These are phyloP conservation scores for Colletotrichum sp. DNA, from an alignment of 2,329 filamentous ascomycete genomes.

Conservation along the genomic window DNA sequence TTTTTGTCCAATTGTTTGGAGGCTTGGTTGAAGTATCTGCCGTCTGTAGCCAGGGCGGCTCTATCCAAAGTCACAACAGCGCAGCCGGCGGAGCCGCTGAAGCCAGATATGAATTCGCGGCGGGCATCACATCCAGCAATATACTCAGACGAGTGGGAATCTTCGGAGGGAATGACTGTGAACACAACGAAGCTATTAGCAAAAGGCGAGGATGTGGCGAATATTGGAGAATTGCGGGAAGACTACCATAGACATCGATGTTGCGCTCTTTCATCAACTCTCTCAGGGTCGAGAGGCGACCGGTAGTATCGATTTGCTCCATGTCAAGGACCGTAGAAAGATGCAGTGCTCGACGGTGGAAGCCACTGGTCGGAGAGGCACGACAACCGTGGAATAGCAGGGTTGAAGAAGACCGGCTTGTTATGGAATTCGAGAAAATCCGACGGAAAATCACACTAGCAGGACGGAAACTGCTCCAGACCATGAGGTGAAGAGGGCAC, in stretches of 20 bases:
- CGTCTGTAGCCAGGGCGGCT: conserved; percentile 91
- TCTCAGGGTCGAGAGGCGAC: conserved; percentile 77
- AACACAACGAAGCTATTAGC: conserved; percentile 37
- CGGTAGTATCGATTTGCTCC: conserved; percentile 80
- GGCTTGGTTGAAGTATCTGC: conserved; percentile 97
- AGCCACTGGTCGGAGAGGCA: not conserved
- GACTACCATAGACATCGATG: conserved; percentile 86
- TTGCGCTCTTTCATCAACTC: conserved; percentile 86
- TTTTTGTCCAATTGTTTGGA: conserved; percentile 88
- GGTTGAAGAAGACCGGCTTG: not conserved
- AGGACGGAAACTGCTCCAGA: not conserved
- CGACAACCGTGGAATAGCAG: not conserved
- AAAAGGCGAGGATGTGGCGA: not conserved
- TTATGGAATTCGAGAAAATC: no score
- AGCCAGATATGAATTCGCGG: conserved; percentile 90
- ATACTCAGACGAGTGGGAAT: conserved; percentile 97
- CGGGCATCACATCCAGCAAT: conserved; percentile 95
- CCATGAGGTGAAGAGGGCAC: not conserved
- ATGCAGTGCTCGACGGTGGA: not conserved
- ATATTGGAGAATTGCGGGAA: not conserved
- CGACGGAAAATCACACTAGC: not conserved
- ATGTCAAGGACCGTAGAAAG: conserved; percentile 51
- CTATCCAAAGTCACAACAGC: conserved; percentile 87
- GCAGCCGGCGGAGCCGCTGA: conserved; percentile 93
- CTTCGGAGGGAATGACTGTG: conserved; percentile 92